Evolutionary conservation across 2,329 filamentous ascomycete genomes (phyloP).

Genomic region (Beauveria sp.): DNA sequence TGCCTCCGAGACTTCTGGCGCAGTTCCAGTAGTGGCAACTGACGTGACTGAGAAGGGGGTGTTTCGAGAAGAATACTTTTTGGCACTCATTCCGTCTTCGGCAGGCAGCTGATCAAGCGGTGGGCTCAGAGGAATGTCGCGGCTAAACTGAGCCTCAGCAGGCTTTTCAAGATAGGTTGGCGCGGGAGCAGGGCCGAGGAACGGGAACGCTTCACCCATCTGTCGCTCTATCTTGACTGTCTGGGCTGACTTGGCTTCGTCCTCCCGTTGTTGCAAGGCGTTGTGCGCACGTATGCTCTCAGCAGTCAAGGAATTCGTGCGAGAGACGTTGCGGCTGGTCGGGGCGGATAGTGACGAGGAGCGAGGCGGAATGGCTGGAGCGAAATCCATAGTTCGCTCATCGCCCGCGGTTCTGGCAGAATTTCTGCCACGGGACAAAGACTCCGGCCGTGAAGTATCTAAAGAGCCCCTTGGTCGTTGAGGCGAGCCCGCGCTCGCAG

Average conservation of each 20-base stretch:
- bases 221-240: constrained; percentile 12
- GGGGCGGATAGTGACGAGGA: constrained; percentile 56
- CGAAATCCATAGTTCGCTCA: constrained; percentile 52
- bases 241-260: constrained; percentile 18
- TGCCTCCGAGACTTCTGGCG: constrained; percentile 55
- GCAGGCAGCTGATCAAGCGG: constrained; percentile 37
- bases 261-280: constrained; percentile 22
- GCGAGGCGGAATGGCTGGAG: constrained; percentile 48
- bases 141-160: neutral
- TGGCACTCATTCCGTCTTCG: constrained; percentile 46
- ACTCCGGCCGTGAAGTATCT: neutral
- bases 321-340: constrained; percentile 49
- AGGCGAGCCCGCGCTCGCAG: constrained; percentile 43
- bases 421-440: neutral
- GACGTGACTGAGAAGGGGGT: constrained; percentile 57
- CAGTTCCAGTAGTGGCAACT: constrained; percentile 55
- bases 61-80: constrained; percentile 45
- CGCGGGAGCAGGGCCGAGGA: neutral
- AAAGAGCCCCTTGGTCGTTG: constrained; percentile 19
- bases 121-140: constrained; percentile 20
- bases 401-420: constrained; percentile 17
- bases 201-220: constrained; percentile 13
- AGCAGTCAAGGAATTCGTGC: constrained; percentile 47
- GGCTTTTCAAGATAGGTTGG: neutral
- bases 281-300: constrained; percentile 53